Evolutionary conservation across 2,329 filamentous ascomycete genomes (phyloP).

Genomic region (Penicillium brasilianum): DNA sequence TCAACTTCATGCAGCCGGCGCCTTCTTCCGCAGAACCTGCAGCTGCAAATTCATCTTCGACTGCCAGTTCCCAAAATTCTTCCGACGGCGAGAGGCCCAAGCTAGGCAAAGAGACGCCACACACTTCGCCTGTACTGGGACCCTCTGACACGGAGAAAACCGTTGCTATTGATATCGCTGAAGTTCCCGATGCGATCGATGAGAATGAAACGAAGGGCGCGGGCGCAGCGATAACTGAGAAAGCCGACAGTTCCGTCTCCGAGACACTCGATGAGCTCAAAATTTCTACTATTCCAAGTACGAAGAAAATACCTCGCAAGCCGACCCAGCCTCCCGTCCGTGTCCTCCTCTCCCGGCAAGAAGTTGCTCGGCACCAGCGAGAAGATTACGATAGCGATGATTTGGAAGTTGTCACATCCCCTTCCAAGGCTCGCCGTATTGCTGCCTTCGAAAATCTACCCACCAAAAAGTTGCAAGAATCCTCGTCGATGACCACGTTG

Average conservation of each 20-base stretch:
- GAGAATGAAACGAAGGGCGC: conserved; percentile 28
- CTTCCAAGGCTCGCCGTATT: conserved; percentile 48
- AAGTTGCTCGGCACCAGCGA: conserved; percentile 41
- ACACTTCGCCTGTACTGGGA: conserved; percentile 65
- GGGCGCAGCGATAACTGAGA: conserved; percentile 47
- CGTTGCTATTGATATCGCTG: conserved; percentile 1
- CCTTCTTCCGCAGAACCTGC: conserved; percentile 32
- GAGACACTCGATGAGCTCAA: conserved; percentile 23
- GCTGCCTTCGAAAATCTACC: conserved; percentile 74
- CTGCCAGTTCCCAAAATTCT: conserved; percentile 57
- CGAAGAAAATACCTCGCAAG: conserved; percentile 32
- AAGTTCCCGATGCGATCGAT: neutral
- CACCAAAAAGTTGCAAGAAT: conserved; percentile 64
- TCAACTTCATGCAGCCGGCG: conserved; percentile 70
- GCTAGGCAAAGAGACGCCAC: conserved; percentile 65
- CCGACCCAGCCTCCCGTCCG: conserved; percentile 42
- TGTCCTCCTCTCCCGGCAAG: conserved; percentile 47
- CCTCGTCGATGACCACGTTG: conserved; percentile 67
- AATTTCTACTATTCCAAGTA: conserved; percentile 8
- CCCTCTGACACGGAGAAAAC: conserved; percentile 25
- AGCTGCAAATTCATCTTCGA: conserved; percentile 42
- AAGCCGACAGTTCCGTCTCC: conserved; percentile 38
- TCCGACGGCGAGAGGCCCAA: conserved; percentile 49
- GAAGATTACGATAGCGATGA: conserved; percentile 58
- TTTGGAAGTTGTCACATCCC: conserved; percentile 65